These are phyloP conservation scores for Phytophthora idaei DNA, from an alignment of 352 stramenopile genomes.

Conservation along the genomic window DNA sequence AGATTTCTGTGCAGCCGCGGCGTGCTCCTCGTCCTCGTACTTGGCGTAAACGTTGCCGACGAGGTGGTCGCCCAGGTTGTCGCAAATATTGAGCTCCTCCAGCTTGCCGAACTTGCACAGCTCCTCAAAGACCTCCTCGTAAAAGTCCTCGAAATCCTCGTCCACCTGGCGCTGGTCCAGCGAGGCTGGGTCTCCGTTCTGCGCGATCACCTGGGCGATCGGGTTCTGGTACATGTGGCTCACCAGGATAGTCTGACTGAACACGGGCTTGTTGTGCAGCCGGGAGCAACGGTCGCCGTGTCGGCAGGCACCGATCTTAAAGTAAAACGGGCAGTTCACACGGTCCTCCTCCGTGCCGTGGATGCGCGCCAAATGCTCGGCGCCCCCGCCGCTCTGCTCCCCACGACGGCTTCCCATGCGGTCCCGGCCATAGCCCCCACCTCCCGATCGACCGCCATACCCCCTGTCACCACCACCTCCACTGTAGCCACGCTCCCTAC, in stretches of 20 bases:
- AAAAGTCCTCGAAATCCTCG: constrained; percentile 97
- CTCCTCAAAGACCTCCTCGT: constrained; percentile 98
- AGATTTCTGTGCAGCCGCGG: constrained; percentile 94
- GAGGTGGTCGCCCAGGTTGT: constrained; percentile 99
- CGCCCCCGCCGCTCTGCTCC: constrained; percentile 83
- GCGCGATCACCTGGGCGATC: constrained; percentile 87
- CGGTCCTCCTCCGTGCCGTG: constrained; percentile 97
- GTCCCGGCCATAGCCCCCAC: constrained; percentile 59
- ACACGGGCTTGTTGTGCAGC: constrained; percentile 98
- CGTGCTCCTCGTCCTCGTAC: constrained; percentile 98
- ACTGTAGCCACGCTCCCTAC: constrained; percentile 63
- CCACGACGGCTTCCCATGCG: constrained; percentile 54
- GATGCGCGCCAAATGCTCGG: constrained; percentile 96
- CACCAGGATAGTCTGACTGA: constrained; percentile 98
- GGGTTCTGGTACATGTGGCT: constrained; percentile 99
- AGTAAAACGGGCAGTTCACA: constrained; percentile 99
- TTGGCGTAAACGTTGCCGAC: constrained; percentile 99
- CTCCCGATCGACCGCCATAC: constrained; percentile 48
- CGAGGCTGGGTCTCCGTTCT: constrained; percentile 81
- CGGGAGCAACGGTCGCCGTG: constrained; percentile 98
- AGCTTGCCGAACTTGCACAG: constrained; percentile 98
- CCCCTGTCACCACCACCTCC: constrained; percentile 37
- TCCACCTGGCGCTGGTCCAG: constrained; percentile 92
- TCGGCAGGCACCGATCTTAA: constrained; percentile 99
- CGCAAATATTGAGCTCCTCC: constrained; percentile 98